Evolutionary conservation across 176 grass and related monocot species (phyloP).

Genomic region (Oryza punctata): DNA sequence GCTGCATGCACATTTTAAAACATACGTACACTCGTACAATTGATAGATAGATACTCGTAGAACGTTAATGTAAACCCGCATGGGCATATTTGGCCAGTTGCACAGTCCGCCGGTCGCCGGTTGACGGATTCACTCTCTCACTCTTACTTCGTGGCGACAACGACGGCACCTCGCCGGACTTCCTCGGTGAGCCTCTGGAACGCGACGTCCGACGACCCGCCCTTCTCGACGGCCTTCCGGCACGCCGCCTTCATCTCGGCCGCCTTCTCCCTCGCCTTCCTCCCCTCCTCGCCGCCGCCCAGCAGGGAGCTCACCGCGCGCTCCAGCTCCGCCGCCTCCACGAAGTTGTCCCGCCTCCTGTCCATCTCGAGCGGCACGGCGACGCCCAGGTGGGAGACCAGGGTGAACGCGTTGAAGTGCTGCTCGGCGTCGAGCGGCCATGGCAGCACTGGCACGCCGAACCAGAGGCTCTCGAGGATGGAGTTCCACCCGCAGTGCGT

Average conservation of each 20-base stretch:
- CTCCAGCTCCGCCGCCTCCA: neutral
- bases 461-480: conserved; percentile 39
- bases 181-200: neutral
- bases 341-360: neutral
- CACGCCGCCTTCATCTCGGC: neutral
- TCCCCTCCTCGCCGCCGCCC: neutral
- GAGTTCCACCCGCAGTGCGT: conserved; percentile 64
- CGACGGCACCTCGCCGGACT: neutral
- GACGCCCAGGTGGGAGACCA: neutral
- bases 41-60: no score
- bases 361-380: neutral
- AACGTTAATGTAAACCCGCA: no score
- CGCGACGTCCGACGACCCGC: neutral
- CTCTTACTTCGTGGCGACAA: no score
- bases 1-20: no score
- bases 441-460: conserved; percentile 41
- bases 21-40: no score
- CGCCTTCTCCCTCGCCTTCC: neutral
- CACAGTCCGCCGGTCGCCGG: no score
- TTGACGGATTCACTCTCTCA: no score
- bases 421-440: conserved; percentile 45
- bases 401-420: conserved; percentile 36
- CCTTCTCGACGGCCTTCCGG: neutral
- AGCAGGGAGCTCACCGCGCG: neutral
- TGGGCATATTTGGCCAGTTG: no score